Evolutionary conservation across 352 stramenopile genomes (phyloP).

Genomic region (Globisporangium spiculum): DNA sequence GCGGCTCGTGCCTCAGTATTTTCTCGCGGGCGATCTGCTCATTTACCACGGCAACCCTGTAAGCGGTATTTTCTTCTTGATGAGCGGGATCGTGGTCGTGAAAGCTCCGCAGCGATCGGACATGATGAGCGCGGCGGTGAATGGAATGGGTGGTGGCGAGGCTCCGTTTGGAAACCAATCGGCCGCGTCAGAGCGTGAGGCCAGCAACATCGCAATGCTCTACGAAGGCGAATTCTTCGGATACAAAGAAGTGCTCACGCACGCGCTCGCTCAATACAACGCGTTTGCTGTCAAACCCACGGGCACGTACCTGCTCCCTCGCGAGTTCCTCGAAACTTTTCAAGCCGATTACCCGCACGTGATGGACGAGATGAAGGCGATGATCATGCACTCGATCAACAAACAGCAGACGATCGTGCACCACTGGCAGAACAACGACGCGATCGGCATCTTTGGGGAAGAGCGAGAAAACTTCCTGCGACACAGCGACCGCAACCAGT

Average conservation of each 20-base stretch:
- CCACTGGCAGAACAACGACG: constrained; percentile 72
- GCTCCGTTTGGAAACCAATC: constrained; percentile 13
- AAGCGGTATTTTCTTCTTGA: constrained; percentile 77
- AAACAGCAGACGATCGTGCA: constrained; percentile 71
- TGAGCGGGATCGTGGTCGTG: constrained; percentile 57
- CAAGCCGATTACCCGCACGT: constrained; percentile 50
- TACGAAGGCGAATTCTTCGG: constrained; percentile 78
- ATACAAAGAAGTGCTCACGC: constrained; percentile 70
- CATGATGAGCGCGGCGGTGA: background rate
- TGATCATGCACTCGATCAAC: constrained; percentile 75
- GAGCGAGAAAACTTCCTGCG: constrained; percentile 43
- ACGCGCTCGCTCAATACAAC: constrained; percentile 61
- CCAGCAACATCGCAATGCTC: constrained; percentile 52
- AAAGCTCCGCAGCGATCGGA: constrained; percentile 25
- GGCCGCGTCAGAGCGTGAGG: constrained; percentile 23
- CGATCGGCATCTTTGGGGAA: constrained; percentile 48
- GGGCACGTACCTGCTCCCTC: constrained; percentile 61
- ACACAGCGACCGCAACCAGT: constrained; percentile 13
- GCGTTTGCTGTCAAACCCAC: constrained; percentile 56
- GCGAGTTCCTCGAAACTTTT: constrained; percentile 57
- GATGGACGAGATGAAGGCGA: constrained; percentile 58
- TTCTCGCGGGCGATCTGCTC: constrained; percentile 58
- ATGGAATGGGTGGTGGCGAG: background rate
- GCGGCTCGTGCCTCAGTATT: constrained; percentile 66
- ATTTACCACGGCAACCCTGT: constrained; percentile 71